Evolutionary conservation across 345 rosid genomes (phyloP), one percentile per base, ranked within the genome.

Genomic region (Brassica rapa): DNA sequence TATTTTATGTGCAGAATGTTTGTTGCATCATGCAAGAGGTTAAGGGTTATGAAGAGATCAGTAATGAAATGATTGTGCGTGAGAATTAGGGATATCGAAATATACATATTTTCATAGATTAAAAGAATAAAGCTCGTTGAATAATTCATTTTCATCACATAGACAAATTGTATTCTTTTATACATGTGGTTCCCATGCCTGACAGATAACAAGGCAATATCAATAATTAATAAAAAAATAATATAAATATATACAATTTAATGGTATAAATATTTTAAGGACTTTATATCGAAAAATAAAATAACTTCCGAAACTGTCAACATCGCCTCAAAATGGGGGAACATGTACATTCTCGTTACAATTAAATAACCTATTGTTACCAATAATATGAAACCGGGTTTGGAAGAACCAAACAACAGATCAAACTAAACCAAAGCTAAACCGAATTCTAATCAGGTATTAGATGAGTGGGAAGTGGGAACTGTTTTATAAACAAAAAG

Each of bases 21-120:
- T 55, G 81, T 85, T 62, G 90, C 84, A 71, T 82, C 91, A 61
- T 91, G 91, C 86, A 88, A 88, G 82, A 81, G 93, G 62, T 32
- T 90, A 37, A 83, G 93, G 85, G 76, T 89, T 55, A 86, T 87
- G 91, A 91, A 86, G 74, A 74, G 86, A 84, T 79, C 88, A 8
- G 33, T 53, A 16, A 16, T 27, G 63, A 53, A 43, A 27, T 37
- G 51, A 21, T 68, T 70, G 75, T 33, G 55, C 33, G 32, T 33
- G 67, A 46, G 70, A 23, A 41, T 62, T 70, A 62, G 32, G 46
- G 68, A 68, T 30, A 68, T 60, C 79, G 21, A 15, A 46, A 46
- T 46, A 46, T 1, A 46, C 15, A 46, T 46, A 46, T 14, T 46
- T 46, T 46, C 15, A 12, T 14, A 46, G 15, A 46, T 46, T 46